phyloP scores from a whole-genome alignment of 805 yeast genomes.

The Metschnikowia lunata region DNA sequence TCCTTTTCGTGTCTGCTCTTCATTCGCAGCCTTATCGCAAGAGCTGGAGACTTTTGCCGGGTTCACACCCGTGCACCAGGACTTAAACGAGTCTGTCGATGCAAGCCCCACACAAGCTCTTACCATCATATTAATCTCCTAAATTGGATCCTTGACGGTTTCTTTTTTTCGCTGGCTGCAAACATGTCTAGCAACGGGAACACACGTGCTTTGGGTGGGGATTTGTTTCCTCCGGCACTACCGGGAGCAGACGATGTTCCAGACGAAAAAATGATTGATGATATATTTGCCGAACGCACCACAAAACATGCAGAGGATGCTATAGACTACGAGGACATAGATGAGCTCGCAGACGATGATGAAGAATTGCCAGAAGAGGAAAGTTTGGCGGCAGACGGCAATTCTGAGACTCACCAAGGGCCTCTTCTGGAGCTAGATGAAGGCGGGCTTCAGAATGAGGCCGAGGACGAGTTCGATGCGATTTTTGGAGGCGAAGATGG shows the following conservation, averaged over 20 bases:
- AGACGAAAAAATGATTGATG: slow-evolving; percentile 35
- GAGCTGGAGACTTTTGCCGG: too few relatives aligned
- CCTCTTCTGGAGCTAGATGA: slow-evolving; percentile 15
- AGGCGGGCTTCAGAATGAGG: slow-evolving; percentile 25
- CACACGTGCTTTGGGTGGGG: background rate
- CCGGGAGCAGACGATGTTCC: slow-evolving; percentile 25
- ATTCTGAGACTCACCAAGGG: background rate
- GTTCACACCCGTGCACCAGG: too few relatives aligned
- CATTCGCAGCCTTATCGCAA: too few relatives aligned
- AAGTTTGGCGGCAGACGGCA: slow-evolving; percentile 2
- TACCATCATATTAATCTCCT: too few relatives aligned
- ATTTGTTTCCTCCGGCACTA: slow-evolving; percentile 3
- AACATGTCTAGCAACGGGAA: slow-evolving; percentile 6
- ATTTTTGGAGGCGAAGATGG: slow-evolving; percentile 30
- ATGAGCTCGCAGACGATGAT: slow-evolving; percentile 91
- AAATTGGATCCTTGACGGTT: too few relatives aligned
- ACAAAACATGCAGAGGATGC: slow-evolving; percentile 87
- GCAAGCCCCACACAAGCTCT: too few relatives aligned
- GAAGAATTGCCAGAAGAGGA: slow-evolving; percentile 14
- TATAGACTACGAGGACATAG: slow-evolving; percentile 89
- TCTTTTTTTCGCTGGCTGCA: background rate
- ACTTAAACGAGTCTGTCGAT: too few relatives aligned
- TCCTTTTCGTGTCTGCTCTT: too few relatives aligned
- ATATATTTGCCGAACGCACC: slow-evolving; percentile 31
- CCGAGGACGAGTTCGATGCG: slow-evolving; percentile 39